Base-by-base conservation (phyloP, 2,329 filamentous ascomycete species). In the Coniochaeta hoffmannii region DNA sequence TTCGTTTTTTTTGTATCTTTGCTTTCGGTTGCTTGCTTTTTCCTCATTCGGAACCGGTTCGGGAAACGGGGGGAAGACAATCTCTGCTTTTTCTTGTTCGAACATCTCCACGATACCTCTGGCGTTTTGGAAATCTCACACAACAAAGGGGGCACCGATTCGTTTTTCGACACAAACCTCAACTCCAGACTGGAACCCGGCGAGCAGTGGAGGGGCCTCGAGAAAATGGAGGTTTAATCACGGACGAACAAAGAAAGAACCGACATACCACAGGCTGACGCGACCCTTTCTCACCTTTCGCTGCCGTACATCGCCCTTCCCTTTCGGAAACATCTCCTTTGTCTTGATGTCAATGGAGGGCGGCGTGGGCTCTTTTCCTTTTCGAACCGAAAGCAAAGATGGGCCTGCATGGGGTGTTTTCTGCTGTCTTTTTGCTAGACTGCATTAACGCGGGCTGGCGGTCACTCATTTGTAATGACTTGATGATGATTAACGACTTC, bases 401-500 rank as follows among this genome's bases (percentile, higher is more conserved):
- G 52, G 56, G 58, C 60, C 60, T 63, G 60, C 61, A 63, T 62
- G 60, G n/a, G n/a, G 58, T 63, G 56, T 56, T 58, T 57, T 50
- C 55, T 53, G 53, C 50, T n/a, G n/a, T n/a, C n/a, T 12, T 52
- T 49, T 56, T 56, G 55, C 44, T 53, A 57, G 59, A 58, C 59
- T 19, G 49, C 61, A 60, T 55, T 59, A 58, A 59, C 50, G 58
- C n/a, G n/a, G n/a, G 49, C 38, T 34, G 54, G 59, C 58, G 58
- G 56, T 60, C 58, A 59, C 53, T 62, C 58, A 61, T 60, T 61
- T 59, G 54, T 61, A 61, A 65, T 61, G 60, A 62, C 55, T 12
- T 62, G 59, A 64, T 61, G 63, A 64, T 56, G 62, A 61, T 59
- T 46, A 36, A 62, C 54, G 60, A 63, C 53, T 57, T 59, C 60